phyloP scores from a whole-genome alignment of 148 eudicot species.

The Rheum nobile region DNA sequence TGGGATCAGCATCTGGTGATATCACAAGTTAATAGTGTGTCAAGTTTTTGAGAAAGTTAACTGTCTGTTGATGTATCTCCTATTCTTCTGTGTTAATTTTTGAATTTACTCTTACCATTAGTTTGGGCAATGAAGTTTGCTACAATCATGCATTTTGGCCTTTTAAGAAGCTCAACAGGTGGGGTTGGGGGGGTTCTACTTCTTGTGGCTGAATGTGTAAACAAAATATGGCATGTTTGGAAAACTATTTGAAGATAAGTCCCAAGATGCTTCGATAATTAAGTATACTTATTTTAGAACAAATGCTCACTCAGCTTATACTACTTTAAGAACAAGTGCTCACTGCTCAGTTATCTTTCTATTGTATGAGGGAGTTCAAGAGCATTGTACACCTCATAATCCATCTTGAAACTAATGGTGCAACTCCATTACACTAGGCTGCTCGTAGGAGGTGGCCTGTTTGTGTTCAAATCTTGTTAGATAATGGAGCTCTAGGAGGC shows the following conservation, averaged over 20 bases:
- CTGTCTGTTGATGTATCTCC: not conserved
- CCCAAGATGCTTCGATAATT: not conserved
- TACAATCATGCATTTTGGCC: not conserved
- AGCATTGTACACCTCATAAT: conserved; percentile 2
- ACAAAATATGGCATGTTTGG: not conserved
- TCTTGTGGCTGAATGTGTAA: not conserved
- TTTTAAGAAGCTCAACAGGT: not conserved
- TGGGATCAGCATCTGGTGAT: not conserved
- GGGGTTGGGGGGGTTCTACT: not conserved
- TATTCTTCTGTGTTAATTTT: not conserved
- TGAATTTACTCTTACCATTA: not conserved
- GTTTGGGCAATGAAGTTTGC: not conserved
- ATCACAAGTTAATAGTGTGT: no score
- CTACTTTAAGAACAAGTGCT: not conserved
- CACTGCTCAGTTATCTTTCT: not conserved
- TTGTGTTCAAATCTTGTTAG: conserved; percentile 69
- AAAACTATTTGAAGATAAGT: not conserved
- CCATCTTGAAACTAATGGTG: conserved; percentile 83
- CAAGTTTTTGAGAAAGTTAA: no score
- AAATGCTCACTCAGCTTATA: no score
- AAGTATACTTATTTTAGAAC: not conserved
- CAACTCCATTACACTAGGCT: conserved; percentile 88
- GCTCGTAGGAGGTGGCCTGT: conserved; percentile 76
- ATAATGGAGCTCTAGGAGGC: no score
- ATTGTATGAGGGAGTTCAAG: not conserved